A percentile compares a stretch with the other conserved stretches of the same genome.
phyloP scores from a whole-genome alignment of 495 filamentous ascomycete genomes.

The Aspergillus asperescens region DNA sequence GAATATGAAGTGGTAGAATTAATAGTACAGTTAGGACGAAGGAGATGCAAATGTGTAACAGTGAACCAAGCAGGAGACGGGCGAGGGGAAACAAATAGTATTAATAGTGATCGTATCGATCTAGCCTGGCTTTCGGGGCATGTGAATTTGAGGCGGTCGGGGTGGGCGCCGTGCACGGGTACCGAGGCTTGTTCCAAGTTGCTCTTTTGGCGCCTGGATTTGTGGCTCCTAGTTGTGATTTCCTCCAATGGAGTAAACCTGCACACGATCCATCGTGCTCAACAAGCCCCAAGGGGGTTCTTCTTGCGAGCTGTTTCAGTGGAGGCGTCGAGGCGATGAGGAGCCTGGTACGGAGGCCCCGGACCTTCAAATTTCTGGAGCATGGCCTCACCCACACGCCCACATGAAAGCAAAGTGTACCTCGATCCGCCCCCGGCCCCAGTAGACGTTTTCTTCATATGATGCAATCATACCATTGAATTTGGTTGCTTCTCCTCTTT shows the following conservation, averaged over 20 bases:
- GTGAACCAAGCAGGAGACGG: not conserved
- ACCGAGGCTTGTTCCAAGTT: conserved; percentile 17
- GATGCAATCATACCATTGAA: conserved; percentile 1
- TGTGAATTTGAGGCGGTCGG: conserved; percentile 26
- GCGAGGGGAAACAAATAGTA: conserved; percentile 8
- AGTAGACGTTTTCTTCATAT: not conserved
- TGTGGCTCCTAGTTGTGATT: not conserved
- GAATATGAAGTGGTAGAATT: not conserved
- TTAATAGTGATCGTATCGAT: conserved; percentile 16
- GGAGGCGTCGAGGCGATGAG: not conserved
- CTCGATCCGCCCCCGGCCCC: not conserved
- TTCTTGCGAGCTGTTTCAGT: not conserved
- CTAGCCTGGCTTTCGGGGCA: conserved; percentile 19
- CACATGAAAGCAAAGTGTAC: conserved; percentile 3
- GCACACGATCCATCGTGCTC: not conserved
- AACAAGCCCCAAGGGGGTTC: not conserved
- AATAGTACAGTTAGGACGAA: not conserved
- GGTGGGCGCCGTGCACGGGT: not conserved
- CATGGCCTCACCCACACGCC: not conserved
- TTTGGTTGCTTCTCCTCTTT: too few relatives aligned
- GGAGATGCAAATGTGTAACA: conserved; percentile 8
- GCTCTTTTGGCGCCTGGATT: not conserved
- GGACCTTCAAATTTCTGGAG: too few relatives aligned
- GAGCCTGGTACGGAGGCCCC: too few relatives aligned
- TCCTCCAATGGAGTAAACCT: not conserved